These are phyloP conservation scores for Tetrahymena malaccensis DNA, from an alignment of 73 alveolate species.

Conservation along the genomic window DNA sequence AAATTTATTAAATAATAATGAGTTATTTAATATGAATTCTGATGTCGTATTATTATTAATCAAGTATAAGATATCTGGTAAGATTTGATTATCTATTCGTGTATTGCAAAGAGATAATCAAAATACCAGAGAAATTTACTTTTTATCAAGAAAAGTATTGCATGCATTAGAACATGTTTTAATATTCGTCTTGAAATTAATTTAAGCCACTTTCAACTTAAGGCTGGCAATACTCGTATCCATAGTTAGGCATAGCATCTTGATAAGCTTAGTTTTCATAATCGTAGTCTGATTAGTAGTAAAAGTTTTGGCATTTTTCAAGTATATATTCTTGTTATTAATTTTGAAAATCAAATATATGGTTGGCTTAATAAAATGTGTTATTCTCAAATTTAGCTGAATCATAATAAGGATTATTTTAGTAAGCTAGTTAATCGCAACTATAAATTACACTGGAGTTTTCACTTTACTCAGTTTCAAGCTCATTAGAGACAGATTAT, in stretches of 20 bases:
- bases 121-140: background rate
- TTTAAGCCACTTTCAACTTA: background rate
- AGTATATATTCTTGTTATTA: background rate
- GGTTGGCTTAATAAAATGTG: background rate
- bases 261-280: background rate
- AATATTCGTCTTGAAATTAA: background rate
- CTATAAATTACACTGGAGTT: background rate
- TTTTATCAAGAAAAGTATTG: background rate
- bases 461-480: background rate
- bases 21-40: background rate
- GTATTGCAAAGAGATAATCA: background rate
- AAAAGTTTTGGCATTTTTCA: background rate
- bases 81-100: background rate
- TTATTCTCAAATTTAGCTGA: background rate
- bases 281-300: background rate
- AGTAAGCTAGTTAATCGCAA: background rate
- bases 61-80: background rate
- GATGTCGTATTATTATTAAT: background rate
- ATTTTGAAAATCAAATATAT: background rate
- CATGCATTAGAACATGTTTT: background rate
- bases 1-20: too few species aligned
- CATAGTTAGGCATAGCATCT: background rate
- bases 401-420: background rate
- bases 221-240: too few species aligned
- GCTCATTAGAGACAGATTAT: background rate